A percentile compares a stretch with the other conserved stretches of the same genome.
phyloP scores from a whole-genome alignment of 2,329 filamentous ascomycete genomes.

The Penicillium sp. region DNA sequence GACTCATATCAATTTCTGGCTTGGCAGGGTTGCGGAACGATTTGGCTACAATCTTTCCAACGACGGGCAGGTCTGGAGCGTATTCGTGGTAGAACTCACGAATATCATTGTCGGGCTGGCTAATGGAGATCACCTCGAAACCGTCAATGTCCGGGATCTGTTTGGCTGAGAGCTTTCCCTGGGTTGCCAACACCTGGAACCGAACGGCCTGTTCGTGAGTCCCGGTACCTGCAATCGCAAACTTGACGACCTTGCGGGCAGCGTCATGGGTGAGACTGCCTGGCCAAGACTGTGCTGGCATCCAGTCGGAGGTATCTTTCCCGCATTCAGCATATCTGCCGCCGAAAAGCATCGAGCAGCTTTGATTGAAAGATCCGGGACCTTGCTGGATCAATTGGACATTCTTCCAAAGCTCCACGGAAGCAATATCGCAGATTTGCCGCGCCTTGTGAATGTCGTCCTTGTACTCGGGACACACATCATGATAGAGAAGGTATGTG shows the following conservation, averaged over 20 bases:
- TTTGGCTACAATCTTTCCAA: slow-evolving; percentile 61
- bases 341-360: slow-evolving; percentile 72
- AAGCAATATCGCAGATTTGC: slow-evolving; percentile 69
- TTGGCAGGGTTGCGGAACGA: slow-evolving; percentile 55
- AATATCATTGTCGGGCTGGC: slow-evolving; percentile 52
- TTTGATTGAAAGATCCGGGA: slow-evolving; percentile 82
- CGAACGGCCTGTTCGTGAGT: slow-evolving; percentile 44
- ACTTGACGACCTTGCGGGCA: slow-evolving; percentile 58
- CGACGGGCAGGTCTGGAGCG: slow-evolving; percentile 53
- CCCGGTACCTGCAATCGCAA: slow-evolving; percentile 57
- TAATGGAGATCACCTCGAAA: slow-evolving; percentile 66
- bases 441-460: slow-evolving; percentile 71
- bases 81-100: slow-evolving; percentile 56
- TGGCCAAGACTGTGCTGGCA: neutral
- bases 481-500: slow-evolving; percentile 82
- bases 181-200: slow-evolving; percentile 46
- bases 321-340: slow-evolving; percentile 52
- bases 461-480: slow-evolving; percentile 82
- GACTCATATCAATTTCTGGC: slow-evolving; percentile 46
- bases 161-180: slow-evolving; percentile 48
- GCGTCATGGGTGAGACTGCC: slow-evolving; percentile 49
- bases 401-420: slow-evolving; percentile 69
- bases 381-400: slow-evolving; percentile 59
- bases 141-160: slow-evolving; percentile 59
- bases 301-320: neutral